Conservation (phyloP, 345 rosid species). For the Laguncularia racemosa region DNA sequence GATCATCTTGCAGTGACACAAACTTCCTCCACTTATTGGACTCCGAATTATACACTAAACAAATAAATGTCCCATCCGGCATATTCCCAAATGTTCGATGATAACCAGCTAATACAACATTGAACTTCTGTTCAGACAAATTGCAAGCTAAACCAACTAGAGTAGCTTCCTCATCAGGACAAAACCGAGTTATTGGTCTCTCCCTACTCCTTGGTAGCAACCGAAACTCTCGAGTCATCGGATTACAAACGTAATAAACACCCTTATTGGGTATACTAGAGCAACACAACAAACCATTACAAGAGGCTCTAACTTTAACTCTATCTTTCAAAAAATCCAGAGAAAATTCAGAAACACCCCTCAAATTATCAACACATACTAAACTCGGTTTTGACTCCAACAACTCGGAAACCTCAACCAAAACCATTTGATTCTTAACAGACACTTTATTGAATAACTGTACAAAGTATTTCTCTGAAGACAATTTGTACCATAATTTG, state of each 20-base stretch:
- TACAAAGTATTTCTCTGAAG: conserved; percentile 52
- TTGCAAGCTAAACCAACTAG: conserved; percentile 75
- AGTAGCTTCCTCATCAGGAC: conserved; percentile 79
- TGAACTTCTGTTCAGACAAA: conserved; percentile 30
- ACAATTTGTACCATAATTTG: conserved; percentile 58
- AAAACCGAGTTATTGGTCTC: conserved; percentile 63
- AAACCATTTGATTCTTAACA: conserved; percentile 36
- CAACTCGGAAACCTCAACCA: conserved; percentile 55
- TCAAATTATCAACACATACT: conserved; percentile 51
- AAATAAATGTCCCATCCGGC: conserved; percentile 67
- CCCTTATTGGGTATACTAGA: conserved; percentile 79
- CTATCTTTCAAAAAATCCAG: conserved; percentile 65
- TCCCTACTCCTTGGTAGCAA: conserved; percentile 62
- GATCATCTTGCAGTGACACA: conserved; percentile 49
- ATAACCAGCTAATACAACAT: conserved; percentile 74
- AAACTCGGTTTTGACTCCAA: conserved; percentile 39
- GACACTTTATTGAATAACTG: conserved; percentile 46
- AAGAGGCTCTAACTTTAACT: conserved; percentile 70
- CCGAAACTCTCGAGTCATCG: conserved; percentile 62
- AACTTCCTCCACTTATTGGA: conserved; percentile 77
- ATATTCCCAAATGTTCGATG: conserved; percentile 78
- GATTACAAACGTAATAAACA: conserved; percentile 76
- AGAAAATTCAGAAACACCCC: conserved; percentile 68
- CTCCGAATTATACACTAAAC: conserved; percentile 76
- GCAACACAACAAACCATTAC: conserved; percentile 85